These are phyloP conservation scores for Leishmania major DNA, from an alignment of 208 protist species.

Conservation along the genomic window DNA sequence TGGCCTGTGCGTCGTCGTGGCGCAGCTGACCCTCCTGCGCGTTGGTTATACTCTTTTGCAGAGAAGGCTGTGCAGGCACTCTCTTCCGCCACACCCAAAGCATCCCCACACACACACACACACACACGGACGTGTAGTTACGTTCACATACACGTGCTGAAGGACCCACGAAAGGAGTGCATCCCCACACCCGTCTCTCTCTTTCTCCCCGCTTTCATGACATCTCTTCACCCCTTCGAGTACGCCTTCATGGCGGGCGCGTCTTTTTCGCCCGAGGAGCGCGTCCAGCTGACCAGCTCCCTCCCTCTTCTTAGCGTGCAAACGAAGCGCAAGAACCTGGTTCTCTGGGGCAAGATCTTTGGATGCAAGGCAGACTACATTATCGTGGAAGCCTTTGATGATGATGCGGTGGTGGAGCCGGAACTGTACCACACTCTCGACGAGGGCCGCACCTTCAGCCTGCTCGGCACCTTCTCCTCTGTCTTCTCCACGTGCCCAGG, in stretches of 20 bases:
- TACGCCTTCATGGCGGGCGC: slow-evolving; percentile 50
- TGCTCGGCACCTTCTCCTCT: slow-evolving; percentile 77
- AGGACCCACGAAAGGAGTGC: neutral
- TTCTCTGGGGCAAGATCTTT: slow-evolving; percentile 87
- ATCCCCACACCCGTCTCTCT: neutral
- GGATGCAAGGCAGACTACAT: slow-evolving; percentile 87
- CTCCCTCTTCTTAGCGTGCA: slow-evolving; percentile 68
- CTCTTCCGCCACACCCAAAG: neutral
- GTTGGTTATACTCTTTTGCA: neutral
- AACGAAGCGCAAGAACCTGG: slow-evolving; percentile 63
- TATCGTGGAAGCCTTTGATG: slow-evolving; percentile 76
- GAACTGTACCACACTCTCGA: slow-evolving; percentile 86
- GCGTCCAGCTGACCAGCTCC: slow-evolving; percentile 69
- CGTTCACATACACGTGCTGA: neutral
- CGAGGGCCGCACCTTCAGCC: slow-evolving; percentile 77
- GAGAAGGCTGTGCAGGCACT: neutral
- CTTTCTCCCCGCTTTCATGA: slow-evolving; percentile 28
- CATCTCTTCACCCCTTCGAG: slow-evolving; percentile 55
- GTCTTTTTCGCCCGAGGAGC: slow-evolving; percentile 60
- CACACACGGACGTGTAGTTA: neutral
- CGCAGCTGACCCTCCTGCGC: neutral
- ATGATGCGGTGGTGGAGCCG: slow-evolving; percentile 74
- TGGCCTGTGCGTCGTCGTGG: neutral
- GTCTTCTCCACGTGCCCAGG: slow-evolving; percentile 38
- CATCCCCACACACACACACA: neutral